These are phyloP conservation scores for Ogataea salicorniae DNA, from an alignment of 805 yeast species.

Conservation along the genomic window DNA sequence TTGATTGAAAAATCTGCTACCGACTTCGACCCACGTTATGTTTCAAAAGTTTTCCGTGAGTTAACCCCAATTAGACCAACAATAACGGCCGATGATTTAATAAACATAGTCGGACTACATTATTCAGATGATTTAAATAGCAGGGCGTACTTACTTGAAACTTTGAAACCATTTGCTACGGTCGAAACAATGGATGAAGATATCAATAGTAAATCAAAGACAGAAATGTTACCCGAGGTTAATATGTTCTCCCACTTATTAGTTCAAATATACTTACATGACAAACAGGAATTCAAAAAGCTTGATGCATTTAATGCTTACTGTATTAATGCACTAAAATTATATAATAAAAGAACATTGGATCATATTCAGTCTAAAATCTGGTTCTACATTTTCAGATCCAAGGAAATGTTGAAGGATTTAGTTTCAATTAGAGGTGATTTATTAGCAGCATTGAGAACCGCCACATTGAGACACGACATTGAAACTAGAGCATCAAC, in stretches of 20 bases:
- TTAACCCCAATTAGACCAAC: conserved; percentile 68
- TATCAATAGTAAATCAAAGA: conserved; percentile 20
- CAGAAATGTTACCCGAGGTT: conserved; percentile 65
- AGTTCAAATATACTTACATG: conserved; percentile 71
- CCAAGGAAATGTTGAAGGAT: conserved; percentile 59
- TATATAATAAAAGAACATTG: conserved; percentile 73
- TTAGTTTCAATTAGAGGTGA: conserved; percentile 59
- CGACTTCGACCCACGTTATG: conserved; percentile 79
- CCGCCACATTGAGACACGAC: conserved; percentile 89
- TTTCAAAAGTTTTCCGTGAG: conserved; percentile 81
- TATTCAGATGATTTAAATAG: conserved; percentile 48
- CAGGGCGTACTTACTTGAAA: conserved; percentile 36
- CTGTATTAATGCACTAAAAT: conserved; percentile 48
- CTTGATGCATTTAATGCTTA: conserved; percentile 50
- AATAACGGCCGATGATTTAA: conserved; percentile 50
- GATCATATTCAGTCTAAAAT: conserved; percentile 85
- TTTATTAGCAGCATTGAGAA: conserved; percentile 70
- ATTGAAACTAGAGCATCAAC: conserved; percentile 85
- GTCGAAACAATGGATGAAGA: conserved; percentile 30
- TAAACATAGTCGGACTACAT: conserved; percentile 46
- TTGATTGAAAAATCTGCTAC: conserved; percentile 32
- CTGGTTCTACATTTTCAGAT: conserved; percentile 86
- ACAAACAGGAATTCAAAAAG: conserved; percentile 44
- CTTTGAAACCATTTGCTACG: conserved; percentile 30
- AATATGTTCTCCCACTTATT: conserved; percentile 76